These are phyloP conservation scores for Pythium phragmitis DNA, from an alignment of 352 stramenopile species.

Conservation along the genomic window DNA sequence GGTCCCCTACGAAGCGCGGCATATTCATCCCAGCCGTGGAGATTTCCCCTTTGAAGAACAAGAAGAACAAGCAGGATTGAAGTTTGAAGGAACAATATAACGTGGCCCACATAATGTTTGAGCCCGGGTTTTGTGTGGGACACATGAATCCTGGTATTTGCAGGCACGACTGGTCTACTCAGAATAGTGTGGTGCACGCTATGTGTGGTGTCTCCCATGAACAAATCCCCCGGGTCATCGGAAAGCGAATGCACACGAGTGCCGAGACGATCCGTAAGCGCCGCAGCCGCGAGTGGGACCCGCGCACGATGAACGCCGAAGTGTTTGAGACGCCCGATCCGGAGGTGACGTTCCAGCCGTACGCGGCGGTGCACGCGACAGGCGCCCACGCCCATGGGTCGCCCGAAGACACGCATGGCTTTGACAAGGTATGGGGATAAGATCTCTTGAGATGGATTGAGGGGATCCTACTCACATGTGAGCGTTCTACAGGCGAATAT, in stretches of 20 bases:
- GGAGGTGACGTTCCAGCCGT: slow-evolving; percentile 61
- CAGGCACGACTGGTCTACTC: background rate
- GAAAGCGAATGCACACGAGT: background rate
- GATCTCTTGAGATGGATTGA: background rate
- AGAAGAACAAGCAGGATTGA: background rate
- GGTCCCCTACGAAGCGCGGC: background rate
- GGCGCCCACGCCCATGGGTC: slow-evolving; percentile 23
- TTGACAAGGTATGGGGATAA: slow-evolving; percentile 45
- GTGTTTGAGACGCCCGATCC: slow-evolving; percentile 78
- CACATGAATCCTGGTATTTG: background rate
- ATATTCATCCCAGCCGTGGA: background rate
- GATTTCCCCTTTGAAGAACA: background rate
- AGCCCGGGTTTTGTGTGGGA: background rate
- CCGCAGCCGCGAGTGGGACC: slow-evolving; percentile 28
- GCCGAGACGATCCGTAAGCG: slow-evolving; percentile 13
- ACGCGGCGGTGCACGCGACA: slow-evolving; percentile 38
- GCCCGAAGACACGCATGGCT: slow-evolving; percentile 46
- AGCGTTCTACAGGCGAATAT: slow-evolving; percentile 35
- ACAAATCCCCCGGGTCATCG: background rate
- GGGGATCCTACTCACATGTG: background rate
- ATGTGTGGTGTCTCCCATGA: slow-evolving; percentile 6
- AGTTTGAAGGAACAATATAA: background rate
- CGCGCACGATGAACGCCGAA: slow-evolving; percentile 52
- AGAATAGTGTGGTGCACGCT: slow-evolving; percentile 1
- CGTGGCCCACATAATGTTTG: slow-evolving; percentile 1